phyloP scores from a whole-genome alignment of 129 eudicot genomes.

The Apium graveolens region DNA sequence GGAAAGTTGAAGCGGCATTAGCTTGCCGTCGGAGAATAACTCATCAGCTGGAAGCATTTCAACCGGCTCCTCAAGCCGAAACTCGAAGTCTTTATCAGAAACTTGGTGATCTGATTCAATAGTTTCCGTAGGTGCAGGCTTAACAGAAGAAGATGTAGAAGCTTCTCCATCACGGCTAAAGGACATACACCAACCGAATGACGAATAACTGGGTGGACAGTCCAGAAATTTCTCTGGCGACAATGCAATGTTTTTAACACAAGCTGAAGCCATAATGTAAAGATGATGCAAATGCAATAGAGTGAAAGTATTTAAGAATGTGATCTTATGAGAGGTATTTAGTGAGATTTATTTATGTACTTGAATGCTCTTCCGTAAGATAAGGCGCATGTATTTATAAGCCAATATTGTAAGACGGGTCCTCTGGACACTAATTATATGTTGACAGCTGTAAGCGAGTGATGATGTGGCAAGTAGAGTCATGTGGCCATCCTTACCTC shows the following conservation, averaged over 20 bases:
- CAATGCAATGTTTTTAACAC: constrained; percentile 42
- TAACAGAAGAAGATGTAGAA: constrained; percentile 10
- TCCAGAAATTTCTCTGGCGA: constrained; percentile 49
- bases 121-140: constrained; percentile 2
- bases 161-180: constrained; percentile 29
- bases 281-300: constrained; percentile 22
- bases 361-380: not conserved
- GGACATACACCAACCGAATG: constrained; percentile 53
- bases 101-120: constrained; percentile 30
- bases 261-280: constrained; percentile 66
- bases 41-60: constrained; percentile 72
- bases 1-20: constrained; percentile 50
- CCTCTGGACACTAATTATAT: not conserved
- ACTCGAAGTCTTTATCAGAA: constrained; percentile 45
- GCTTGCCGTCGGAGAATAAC: constrained; percentile 72
- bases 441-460: not conserved
- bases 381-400: not conserved
- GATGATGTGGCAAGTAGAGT: not conserved
- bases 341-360: not conserved
- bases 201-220: constrained; percentile 24
- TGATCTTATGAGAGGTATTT: not conserved
- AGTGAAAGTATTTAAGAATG: not conserved
- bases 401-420: not conserved
- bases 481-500: not conserved
- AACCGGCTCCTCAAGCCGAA: constrained; percentile 54